A percentile compares a stretch with the other conserved stretches of the same genome.
Conservation (phyloP, 257 asterid genomes). For the Forsythia viridissima region DNA sequence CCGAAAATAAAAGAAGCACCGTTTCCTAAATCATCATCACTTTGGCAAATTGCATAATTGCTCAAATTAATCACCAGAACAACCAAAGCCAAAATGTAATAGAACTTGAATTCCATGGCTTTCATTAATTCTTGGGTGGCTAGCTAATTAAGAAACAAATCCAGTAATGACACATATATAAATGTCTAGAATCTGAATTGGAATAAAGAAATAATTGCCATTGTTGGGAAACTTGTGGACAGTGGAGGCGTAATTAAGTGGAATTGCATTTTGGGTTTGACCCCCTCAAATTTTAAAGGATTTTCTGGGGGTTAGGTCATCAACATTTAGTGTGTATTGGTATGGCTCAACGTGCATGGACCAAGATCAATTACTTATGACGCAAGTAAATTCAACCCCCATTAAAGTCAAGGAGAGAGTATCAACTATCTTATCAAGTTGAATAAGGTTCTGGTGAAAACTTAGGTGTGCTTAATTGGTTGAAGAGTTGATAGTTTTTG, state of each 20-base stretch:
- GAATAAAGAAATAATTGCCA: background rate
- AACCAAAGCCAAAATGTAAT: slow-evolving; percentile 24
- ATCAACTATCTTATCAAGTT: background rate
- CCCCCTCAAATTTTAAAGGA: slow-evolving; percentile 13
- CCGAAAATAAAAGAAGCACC: slow-evolving; percentile 86
- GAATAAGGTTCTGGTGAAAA: slow-evolving; percentile 26
- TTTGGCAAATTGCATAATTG: slow-evolving; percentile 31
- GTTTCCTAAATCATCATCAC: slow-evolving; percentile 38
- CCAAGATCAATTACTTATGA: slow-evolving; percentile 32
- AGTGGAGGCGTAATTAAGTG: slow-evolving; percentile 18
- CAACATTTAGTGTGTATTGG: slow-evolving; percentile 31
- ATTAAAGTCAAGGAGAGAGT: slow-evolving; percentile 22
- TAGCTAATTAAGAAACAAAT: slow-evolving; percentile 10
- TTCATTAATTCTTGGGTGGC: background rate
- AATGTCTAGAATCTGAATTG: background rate
- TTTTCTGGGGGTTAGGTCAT: slow-evolving; percentile 57
- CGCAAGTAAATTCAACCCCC: slow-evolving; percentile 26
- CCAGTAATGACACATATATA: slow-evolving; percentile 22
- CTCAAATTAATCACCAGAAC: slow-evolving; percentile 25
- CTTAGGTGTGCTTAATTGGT: slow-evolving; percentile 46
- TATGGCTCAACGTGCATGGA: slow-evolving; percentile 51
- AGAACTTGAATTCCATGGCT: slow-evolving; percentile 41
- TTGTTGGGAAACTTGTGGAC: slow-evolving; percentile 48
- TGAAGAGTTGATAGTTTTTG: slow-evolving; percentile 14
- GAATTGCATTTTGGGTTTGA: slow-evolving; percentile 60